Evolutionary conservation across 164 flowering plant species (phyloP).

Genomic region (Umbilicus rupestris): DNA sequence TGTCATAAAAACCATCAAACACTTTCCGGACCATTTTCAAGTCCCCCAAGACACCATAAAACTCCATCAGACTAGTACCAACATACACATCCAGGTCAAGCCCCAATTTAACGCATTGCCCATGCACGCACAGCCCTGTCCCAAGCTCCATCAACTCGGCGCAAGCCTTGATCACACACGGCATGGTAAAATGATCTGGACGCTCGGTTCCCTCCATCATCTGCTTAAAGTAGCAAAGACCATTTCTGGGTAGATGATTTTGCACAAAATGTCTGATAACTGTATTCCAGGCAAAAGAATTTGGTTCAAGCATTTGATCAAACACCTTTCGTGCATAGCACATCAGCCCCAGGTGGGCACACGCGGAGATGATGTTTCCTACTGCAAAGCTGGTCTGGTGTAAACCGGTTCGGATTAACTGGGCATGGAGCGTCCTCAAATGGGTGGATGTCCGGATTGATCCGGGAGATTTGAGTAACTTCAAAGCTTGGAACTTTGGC

Average conservation of each 20-base stretch:
- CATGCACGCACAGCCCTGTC: conserved; percentile 23
- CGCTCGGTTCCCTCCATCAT: conserved; percentile 18
- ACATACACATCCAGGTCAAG: conserved; percentile 19
- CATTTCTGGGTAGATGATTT: conserved; percentile 20
- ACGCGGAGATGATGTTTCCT: conserved; percentile 20
- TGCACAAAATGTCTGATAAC: conserved; percentile 28
- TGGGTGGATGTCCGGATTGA: conserved; percentile 13
- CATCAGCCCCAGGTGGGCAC: conserved; percentile 19
- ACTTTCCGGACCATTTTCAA: conserved; percentile 11
- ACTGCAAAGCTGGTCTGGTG: conserved; percentile 22
- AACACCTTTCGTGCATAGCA: conserved; percentile 21
- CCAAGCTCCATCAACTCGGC: conserved; percentile 16
- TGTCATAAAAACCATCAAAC: conserved; percentile 20
- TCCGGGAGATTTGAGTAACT: conserved; percentile 18
- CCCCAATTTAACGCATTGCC: conserved; percentile 19
- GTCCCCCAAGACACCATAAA: conserved; percentile 17
- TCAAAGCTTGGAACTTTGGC: neutral
- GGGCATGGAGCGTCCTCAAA: conserved; percentile 18
- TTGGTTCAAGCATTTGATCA: conserved; percentile 24
- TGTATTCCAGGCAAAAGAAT: conserved; percentile 27
- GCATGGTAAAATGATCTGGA: conserved; percentile 30
- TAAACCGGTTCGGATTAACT: conserved; percentile 18
- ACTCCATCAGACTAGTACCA: conserved; percentile 24
- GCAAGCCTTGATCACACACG: conserved; percentile 35
- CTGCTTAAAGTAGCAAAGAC: conserved; percentile 17